Conservation (phyloP, 345 rosid genomes). For the Eutrema yunnanense region DNA sequence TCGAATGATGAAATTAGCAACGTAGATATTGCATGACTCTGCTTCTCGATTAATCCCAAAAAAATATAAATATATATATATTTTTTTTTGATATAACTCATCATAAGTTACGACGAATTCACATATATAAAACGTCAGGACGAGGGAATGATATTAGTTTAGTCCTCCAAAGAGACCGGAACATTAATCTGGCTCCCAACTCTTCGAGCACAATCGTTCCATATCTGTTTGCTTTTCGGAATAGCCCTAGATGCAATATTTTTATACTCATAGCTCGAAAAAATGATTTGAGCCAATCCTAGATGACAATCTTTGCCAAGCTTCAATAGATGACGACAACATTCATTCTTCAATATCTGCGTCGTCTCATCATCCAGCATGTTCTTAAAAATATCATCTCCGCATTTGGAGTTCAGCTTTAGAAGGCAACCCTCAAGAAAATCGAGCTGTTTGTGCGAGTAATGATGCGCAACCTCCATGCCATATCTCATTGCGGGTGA, state of each 20-base stretch:
- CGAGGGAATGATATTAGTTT: background rate
- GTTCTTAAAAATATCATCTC: background rate
- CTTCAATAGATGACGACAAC: slow-evolving; percentile 8
- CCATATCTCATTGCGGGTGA: background rate
- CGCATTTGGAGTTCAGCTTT: background rate
- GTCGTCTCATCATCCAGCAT: background rate
- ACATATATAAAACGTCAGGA: background rate
- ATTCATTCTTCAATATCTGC: background rate
- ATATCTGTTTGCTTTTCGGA: slow-evolving; percentile 6
- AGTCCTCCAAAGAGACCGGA: background rate
- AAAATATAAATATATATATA: background rate
- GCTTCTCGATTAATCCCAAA: background rate
- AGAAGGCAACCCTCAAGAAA: background rate
- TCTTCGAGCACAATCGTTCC: slow-evolving; percentile 5
- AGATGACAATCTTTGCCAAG: slow-evolving; percentile 15
- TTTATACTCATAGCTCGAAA: background rate
- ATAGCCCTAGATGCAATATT: slow-evolving; percentile 4
- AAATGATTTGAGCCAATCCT: background rate
- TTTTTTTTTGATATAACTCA: too few relatives aligned
- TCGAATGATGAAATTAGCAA: too few relatives aligned
- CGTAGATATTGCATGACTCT: background rate
- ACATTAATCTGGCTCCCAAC: background rate
- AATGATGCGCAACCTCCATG: background rate
- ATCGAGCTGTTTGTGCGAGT: background rate
- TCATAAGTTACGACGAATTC: too few relatives aligned